phyloP scores from a whole-genome alignment of 2,329 filamentous ascomycete genomes.

The Elsinoe batatas region DNA sequence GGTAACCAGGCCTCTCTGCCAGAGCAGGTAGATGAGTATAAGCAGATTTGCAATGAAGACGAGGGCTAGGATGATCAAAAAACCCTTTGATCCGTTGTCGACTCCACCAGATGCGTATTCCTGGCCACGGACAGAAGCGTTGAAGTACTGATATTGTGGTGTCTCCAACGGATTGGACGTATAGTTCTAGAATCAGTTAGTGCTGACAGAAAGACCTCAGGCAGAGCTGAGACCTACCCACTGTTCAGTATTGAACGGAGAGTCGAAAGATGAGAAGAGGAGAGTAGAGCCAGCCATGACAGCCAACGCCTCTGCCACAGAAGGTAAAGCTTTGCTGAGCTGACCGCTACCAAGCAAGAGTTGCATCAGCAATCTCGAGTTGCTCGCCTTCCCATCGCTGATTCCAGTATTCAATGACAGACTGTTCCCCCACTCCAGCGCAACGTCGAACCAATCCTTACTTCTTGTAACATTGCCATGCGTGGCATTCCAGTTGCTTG shows the following conservation, averaged over 20 bases:
- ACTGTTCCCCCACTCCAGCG: slow-evolving; percentile 33
- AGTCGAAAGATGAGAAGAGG: slow-evolving; percentile 47
- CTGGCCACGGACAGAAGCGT: slow-evolving; percentile 52
- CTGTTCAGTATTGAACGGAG: slow-evolving; percentile 47
- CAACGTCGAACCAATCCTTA: slow-evolving; percentile 36
- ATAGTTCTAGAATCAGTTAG: slow-evolving; percentile 13
- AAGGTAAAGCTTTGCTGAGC: slow-evolving; percentile 49
- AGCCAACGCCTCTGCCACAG: slow-evolving; percentile 62
- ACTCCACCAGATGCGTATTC: slow-evolving; percentile 59
- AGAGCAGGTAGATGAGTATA: slow-evolving; percentile 54
- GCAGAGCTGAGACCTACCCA: slow-evolving; percentile 23
- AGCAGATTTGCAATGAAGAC: slow-evolving; percentile 59
- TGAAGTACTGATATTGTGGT: slow-evolving; percentile 50
- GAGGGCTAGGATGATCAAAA: slow-evolving; percentile 55
- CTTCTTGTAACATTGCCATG: slow-evolving; percentile 32
- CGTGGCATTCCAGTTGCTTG: slow-evolving; percentile 45
- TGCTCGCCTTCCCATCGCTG: slow-evolving; percentile 34
- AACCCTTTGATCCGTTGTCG: slow-evolving; percentile 51
- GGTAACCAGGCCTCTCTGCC: slow-evolving; percentile 54
- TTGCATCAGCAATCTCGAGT: slow-evolving; percentile 36
- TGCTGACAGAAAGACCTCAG: no score
- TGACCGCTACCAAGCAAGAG: slow-evolving; percentile 29
- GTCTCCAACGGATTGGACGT: slow-evolving; percentile 28
- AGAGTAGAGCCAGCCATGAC: slow-evolving; percentile 60
- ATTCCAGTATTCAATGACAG: slow-evolving; percentile 36